Percentiles rank a stretch among this genome's conserved stretches.
These are phyloP conservation scores for Penicillium canariense DNA, from an alignment of 495 filamentous ascomycete genomes.

Conservation along the genomic window DNA sequence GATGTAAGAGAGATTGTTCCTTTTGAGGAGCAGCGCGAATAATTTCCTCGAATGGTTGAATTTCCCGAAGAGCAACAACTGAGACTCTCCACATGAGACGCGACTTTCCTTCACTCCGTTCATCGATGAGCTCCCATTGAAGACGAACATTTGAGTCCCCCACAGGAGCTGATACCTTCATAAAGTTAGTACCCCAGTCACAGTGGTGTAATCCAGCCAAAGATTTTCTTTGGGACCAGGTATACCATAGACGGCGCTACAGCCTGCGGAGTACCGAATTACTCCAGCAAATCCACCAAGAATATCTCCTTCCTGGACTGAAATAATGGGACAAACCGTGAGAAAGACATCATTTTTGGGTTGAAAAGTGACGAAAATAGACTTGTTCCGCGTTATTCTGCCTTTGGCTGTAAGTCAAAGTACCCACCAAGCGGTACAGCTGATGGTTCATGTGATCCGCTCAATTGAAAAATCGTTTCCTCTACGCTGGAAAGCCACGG, in stretches of 20 bases:
- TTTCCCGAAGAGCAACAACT: conserved; percentile 19
- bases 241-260: conserved; percentile 10
- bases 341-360: conserved; percentile 9
- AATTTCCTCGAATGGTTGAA: conserved; percentile 17
- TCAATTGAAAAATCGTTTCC: not conserved
- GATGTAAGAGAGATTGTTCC: conserved; percentile 22
- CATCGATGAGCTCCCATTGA: conserved; percentile 15
- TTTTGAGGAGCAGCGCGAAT: conserved; percentile 18
- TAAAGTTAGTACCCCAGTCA: conserved; percentile 27
- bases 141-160: conserved; percentile 20
- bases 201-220: conserved; percentile 27
- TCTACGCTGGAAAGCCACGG: not conserved
- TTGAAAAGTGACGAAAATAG: conserved; percentile 3
- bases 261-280: conserved; percentile 21
- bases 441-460: not conserved
- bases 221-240: conserved; percentile 18
- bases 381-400: not conserved
- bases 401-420: not conserved
- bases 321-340: conserved; percentile 14
- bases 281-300: conserved; percentile 22
- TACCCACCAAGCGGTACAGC: not conserved
- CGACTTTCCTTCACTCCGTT: conserved; percentile 5
- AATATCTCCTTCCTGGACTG: conserved; percentile 15
- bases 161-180: conserved; percentile 18
- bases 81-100: conserved; percentile 20